phyloP scores from a whole-genome alignment of 352 stramenopile genomes.

The Lagenidium giganteum region DNA sequence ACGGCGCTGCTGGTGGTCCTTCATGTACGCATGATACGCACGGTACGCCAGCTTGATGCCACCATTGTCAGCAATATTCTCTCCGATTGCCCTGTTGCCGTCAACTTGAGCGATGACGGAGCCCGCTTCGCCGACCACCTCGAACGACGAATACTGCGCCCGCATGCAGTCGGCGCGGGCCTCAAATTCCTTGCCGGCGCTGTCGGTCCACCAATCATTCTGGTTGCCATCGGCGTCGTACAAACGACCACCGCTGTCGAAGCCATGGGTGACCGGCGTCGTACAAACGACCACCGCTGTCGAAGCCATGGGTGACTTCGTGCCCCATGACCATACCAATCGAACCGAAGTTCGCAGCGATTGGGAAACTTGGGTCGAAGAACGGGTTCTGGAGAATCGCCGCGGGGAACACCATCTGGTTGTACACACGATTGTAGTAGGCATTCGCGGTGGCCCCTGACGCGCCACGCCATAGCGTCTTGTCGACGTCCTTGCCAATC shows the following conservation, averaged over 20 bases:
- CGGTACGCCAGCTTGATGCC: constrained; percentile 49
- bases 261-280: constrained; percentile 66
- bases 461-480: constrained; percentile 71
- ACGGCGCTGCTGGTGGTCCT: no score
- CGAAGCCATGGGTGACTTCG: constrained; percentile 94
- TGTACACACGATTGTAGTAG: constrained; percentile 52
- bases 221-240: constrained; percentile 78
- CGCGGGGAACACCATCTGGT: constrained; percentile 93
- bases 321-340: constrained; percentile 92
- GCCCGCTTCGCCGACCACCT: constrained; percentile 23
- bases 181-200: constrained; percentile 68
- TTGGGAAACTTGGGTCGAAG: constrained; percentile 69
- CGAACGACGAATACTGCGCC: constrained; percentile 45
- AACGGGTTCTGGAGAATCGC: constrained; percentile 92
- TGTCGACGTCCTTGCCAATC: constrained; percentile 40
- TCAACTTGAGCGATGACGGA: constrained; percentile 37
- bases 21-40: constrained; percentile 31
- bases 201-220: constrained; percentile 87
- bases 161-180: constrained; percentile 43
- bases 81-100: constrained; percentile 52
- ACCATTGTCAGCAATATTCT: constrained; percentile 79
- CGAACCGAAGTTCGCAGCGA: constrained; percentile 86
- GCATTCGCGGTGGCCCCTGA: constrained; percentile 91
- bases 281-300: constrained; percentile 86
- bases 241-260: constrained; percentile 75